These are phyloP conservation scores for Phaseolus coccineus DNA, from an alignment of 331 rosid species.

Conservation along the genomic window DNA sequence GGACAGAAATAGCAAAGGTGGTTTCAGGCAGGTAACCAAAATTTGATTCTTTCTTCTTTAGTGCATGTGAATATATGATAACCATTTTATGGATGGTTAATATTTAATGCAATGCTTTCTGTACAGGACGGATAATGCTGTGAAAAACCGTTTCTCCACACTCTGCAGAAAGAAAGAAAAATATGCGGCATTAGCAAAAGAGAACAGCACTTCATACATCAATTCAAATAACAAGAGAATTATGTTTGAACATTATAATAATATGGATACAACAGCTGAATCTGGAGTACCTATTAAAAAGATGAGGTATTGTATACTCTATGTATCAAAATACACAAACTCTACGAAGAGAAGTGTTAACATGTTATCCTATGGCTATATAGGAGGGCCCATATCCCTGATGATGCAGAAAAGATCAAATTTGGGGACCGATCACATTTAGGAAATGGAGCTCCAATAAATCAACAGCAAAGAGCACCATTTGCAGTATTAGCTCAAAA, in stretches of 20 bases:
- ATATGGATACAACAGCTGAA: slow-evolving; percentile 59
- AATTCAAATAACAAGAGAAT: slow-evolving; percentile 69
- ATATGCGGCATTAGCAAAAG: slow-evolving; percentile 81
- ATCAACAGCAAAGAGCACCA: slow-evolving; percentile 72
- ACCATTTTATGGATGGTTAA: slow-evolving; percentile 2
- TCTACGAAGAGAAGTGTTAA: slow-evolving; percentile 18
- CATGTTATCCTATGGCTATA: slow-evolving; percentile 38
- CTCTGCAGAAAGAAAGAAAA: slow-evolving; percentile 92
- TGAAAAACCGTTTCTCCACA: slow-evolving; percentile 88
- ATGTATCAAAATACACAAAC: slow-evolving; percentile 29
- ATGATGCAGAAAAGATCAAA: slow-evolving; percentile 52
- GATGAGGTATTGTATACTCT: slow-evolving; percentile 60
- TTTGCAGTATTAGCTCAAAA: slow-evolving; percentile 70
- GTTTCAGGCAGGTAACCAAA: slow-evolving; percentile 89
- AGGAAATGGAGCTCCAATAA: slow-evolving; percentile 48
- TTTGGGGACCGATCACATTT: slow-evolving; percentile 62
- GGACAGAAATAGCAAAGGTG: slow-evolving; percentile 98
- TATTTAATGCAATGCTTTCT: slow-evolving; percentile 33
- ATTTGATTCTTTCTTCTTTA: background rate
- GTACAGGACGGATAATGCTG: slow-evolving; percentile 93
- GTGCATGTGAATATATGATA: slow-evolving; percentile 16
- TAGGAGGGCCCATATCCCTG: slow-evolving; percentile 73
- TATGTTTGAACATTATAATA: slow-evolving; percentile 52
- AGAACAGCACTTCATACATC: slow-evolving; percentile 60
- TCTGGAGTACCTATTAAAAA: slow-evolving; percentile 54